Evolutionary conservation across 1,139 yeast species (phyloP).

Genomic region (Pichia kudriavzevii): DNA sequence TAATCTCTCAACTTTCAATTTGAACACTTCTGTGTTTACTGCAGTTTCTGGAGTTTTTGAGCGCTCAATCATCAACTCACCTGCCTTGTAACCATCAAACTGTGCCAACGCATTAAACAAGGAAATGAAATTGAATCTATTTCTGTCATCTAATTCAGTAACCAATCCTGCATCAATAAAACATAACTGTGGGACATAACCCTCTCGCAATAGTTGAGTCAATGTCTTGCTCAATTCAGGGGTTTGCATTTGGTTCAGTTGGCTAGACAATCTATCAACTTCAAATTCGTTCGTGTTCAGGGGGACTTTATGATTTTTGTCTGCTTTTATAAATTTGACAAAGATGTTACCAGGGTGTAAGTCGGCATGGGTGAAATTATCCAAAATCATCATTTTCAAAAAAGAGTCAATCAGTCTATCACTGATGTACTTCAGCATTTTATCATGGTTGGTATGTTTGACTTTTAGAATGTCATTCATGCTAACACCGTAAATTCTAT

Average conservation of each 20-base stretch:
- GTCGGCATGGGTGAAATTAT: slow-evolving; percentile 93
- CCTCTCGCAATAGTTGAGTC: slow-evolving; percentile 44
- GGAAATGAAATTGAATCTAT: slow-evolving; percentile 80
- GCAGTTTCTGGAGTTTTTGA: slow-evolving; percentile 94
- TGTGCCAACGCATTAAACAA: slow-evolving; percentile 81
- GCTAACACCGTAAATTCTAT: slow-evolving; percentile 74
- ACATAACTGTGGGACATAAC: slow-evolving; percentile 80
- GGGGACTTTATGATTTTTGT: slow-evolving; percentile 6
- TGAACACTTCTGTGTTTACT: slow-evolving; percentile 74
- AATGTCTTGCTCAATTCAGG: slow-evolving; percentile 46
- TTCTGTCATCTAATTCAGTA: slow-evolving; percentile 72
- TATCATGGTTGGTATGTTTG: slow-evolving; percentile 38
- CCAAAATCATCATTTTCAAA: slow-evolving; percentile 82
- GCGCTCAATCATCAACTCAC: slow-evolving; percentile 90
- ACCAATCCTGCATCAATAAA: slow-evolving; percentile 90
- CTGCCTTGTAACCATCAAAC: slow-evolving; percentile 92
- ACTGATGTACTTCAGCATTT: slow-evolving; percentile 67
- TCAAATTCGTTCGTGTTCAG: slow-evolving; percentile 16
- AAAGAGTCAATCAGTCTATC: slow-evolving; percentile 88
- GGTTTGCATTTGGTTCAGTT: slow-evolving; percentile 35
- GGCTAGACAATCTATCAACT: slow-evolving; percentile 40
- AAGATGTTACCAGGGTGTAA: slow-evolving; percentile 94
- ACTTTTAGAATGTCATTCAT: slow-evolving; percentile 55
- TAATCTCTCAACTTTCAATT: slow-evolving; percentile 75
- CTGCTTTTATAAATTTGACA: slow-evolving; percentile 44